Evolutionary conservation across 345 rosid genomes (phyloP).

Genomic region (Punica granatum): DNA sequence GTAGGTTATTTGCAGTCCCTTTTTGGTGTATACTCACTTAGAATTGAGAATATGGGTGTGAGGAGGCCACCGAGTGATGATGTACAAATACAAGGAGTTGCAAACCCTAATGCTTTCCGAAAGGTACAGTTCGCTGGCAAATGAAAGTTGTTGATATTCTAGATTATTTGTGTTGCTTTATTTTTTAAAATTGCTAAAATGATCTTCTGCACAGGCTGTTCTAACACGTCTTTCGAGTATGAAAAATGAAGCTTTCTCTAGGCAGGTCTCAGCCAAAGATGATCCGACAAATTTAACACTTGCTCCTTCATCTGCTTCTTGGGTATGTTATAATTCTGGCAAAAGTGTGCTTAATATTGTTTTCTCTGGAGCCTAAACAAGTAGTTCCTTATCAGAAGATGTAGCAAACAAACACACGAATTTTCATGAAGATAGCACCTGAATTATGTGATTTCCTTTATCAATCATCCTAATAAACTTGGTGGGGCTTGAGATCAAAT

Average conservation of each 20-base stretch:
- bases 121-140: slow-evolving; percentile 27
- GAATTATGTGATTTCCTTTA: not conserved
- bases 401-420: not conserved
- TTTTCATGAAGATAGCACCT: not conserved
- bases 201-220: slow-evolving; percentile 35
- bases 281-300: slow-evolving; percentile 36
- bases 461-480: not conserved
- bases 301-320: slow-evolving; percentile 24
- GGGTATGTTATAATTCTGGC: slow-evolving; percentile 5
- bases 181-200: not conserved
- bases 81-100: slow-evolving; percentile 58
- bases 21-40: slow-evolving; percentile 61
- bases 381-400: not conserved
- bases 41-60: slow-evolving; percentile 63
- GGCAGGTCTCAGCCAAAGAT: slow-evolving; percentile 38
- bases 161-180: not conserved
- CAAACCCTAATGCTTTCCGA: slow-evolving; percentile 56
- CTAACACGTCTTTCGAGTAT: slow-evolving; percentile 43
- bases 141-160: not conserved
- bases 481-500: not conserved
- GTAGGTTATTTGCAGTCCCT: slow-evolving; percentile 66
- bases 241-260: slow-evolving; percentile 45
- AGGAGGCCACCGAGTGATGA: slow-evolving; percentile 63
- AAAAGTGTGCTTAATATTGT: not conserved
- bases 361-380: not conserved